Evolutionary conservation across 306 rosid genomes (phyloP).

Genomic region (Ceratonia siliqua): DNA sequence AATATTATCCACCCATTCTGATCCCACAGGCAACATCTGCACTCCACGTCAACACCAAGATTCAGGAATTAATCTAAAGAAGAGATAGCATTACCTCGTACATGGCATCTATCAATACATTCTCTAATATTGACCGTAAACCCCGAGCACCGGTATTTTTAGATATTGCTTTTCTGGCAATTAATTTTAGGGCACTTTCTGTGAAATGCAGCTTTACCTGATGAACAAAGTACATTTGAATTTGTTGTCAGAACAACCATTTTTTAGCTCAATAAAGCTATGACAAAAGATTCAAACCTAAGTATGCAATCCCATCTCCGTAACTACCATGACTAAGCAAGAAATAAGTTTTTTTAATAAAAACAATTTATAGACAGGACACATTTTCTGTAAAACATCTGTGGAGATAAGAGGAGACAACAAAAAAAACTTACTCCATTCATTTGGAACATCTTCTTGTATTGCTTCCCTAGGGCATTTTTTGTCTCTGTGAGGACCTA

Average conservation of each 20-base stretch:
- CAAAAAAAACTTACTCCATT: constrained; percentile 69
- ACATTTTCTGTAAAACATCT: neutral
- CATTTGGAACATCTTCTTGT: constrained; percentile 90
- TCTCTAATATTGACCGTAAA: constrained; percentile 76
- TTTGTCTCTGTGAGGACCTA: constrained; percentile 95
- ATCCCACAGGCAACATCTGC: neutral
- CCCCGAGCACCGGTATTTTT: constrained; percentile 95
- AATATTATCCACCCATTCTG: neutral
- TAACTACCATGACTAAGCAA: constrained; percentile 23
- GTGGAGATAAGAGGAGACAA: neutral
- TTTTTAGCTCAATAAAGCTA: constrained; percentile 13
- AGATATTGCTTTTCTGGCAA: constrained; percentile 82
- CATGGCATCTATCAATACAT: constrained; percentile 90
- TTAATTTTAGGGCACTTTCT: constrained; percentile 62
- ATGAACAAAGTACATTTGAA: constrained; percentile 25
- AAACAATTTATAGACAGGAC: constrained; percentile 10
- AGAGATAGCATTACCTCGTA: constrained; percentile 69
- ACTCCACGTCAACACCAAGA: neutral
- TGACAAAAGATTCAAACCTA: constrained; percentile 1
- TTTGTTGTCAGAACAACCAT: constrained; percentile 27
- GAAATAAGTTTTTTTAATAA: neutral
- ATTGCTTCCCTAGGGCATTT: constrained; percentile 97
- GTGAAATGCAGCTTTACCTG: constrained; percentile 89
- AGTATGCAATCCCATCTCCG: constrained; percentile 18
- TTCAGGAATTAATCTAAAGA: constrained; percentile 1